Conservation (phyloP, 2,329 filamentous ascomycete genomes). For the Penicillium frequentans region DNA sequence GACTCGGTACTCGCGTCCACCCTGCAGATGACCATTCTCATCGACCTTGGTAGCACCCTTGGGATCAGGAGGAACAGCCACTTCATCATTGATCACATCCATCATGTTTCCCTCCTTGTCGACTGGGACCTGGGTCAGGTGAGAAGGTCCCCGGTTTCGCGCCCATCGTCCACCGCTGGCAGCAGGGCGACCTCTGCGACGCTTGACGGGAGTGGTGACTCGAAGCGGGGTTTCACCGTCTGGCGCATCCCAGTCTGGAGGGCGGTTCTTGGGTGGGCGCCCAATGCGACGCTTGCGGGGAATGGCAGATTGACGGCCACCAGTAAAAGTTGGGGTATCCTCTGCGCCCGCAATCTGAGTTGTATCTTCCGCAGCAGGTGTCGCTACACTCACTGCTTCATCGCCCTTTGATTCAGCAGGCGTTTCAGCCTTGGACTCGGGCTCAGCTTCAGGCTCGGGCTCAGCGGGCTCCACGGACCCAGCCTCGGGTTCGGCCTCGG, state of each 20-base stretch:
- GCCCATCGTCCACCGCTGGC: conserved; percentile 68
- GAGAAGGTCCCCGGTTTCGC: conserved; percentile 69
- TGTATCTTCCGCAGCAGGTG: conserved; percentile 38
- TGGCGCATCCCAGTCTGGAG: conserved; percentile 70
- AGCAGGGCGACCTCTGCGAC: conserved; percentile 59
- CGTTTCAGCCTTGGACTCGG: conserved; percentile 32
- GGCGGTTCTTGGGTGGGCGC: conserved; percentile 79
- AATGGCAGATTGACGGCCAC: conserved; percentile 56
- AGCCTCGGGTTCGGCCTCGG: conserved; percentile 26
- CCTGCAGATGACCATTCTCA: conserved; percentile 78
- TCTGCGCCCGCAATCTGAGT: conserved; percentile 45
- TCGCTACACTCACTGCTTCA: conserved; percentile 44
- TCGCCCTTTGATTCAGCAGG: conserved; percentile 34
- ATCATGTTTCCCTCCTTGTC: conserved; percentile 93
- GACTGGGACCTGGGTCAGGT: conserved; percentile 78
- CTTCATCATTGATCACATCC: conserved; percentile 89
- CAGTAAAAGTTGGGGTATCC: conserved; percentile 54
- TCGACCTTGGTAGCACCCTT: conserved; percentile 94
- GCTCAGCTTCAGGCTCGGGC: conserved; percentile 50
- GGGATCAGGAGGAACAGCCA: conserved; percentile 79
- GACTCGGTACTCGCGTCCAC: conserved; percentile 87
- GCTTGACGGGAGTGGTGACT: conserved; percentile 52
- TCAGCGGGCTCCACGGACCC: no score
- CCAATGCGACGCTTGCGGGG: conserved; percentile 73
- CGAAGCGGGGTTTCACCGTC: conserved; percentile 49